Base-by-base conservation (phyloP, 352 stramenopile species). In the Thalassiosira gravida region DNA sequence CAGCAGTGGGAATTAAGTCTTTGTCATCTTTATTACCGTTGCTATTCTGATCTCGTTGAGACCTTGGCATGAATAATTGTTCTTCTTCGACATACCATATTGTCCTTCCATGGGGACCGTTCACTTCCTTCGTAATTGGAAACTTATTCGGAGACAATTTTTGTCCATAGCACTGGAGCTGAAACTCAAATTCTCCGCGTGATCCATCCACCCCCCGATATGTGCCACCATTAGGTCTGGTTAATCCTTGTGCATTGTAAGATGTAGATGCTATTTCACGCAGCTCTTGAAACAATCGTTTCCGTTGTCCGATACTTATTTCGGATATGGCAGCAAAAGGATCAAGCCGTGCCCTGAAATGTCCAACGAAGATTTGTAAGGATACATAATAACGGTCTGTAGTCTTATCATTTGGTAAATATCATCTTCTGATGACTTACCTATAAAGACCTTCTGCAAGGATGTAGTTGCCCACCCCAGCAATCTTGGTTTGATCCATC, bases 401-500 rank as follows among this genome's bases (percentile, higher is more conserved):
- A n/a, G n/a, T n/a, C n/a, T n/a, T n/a, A n/a, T n/a, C n/a, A n/a
- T n/a, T n/a, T n/a, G n/a, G n/a, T n/a, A n/a, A n/a, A n/a, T n/a
- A n/a, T n/a, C n/a, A n/a, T n/a, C n/a, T n/a, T n/a, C n/a, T n/a
- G n/a, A n/a, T n/a, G 35, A 44, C 35, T 13, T 13, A 44, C 13
- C 6, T 44, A 72, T 92, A 92, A 2, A 94, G 61, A 14, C 66
- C 81, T 71, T 94, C 89, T 32, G 85, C 71, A 25, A 94, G 70
- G 30, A 94, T 92, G 25, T 86, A 86, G 20, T 86, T 86, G 14
- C 77, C 88, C 57, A 93, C 66, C 5, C 87, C 87, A 24, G 79
- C 53, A 56, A 92, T 73, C 56, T 90, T 91, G 20, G 59, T 77
- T 71, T 94, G 89, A 83, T 94, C 81, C 87, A 94, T 94, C 1